These are phyloP conservation scores for Picochlorum sp. DNA, from an alignment of 139 green algal species.

Conservation along the genomic window DNA sequence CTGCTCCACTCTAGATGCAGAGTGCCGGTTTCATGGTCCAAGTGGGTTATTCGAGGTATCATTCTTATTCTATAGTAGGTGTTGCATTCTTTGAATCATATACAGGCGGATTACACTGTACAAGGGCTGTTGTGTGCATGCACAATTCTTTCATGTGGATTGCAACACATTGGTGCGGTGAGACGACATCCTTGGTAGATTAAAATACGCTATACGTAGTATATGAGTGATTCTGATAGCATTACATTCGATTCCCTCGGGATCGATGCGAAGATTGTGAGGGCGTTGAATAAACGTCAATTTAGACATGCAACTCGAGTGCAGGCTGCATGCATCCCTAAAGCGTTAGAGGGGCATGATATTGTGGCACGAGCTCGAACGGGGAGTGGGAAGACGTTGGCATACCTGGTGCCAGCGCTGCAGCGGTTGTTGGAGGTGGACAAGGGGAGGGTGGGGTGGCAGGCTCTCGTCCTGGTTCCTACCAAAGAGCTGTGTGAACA, in stretches of 20 bases:
- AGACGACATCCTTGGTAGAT: too few relatives aligned
- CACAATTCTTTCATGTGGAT: too few relatives aligned
- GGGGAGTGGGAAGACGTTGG: slow-evolving; percentile 82
- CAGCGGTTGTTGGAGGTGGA: slow-evolving; percentile 48
- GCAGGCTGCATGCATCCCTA: slow-evolving; percentile 57
- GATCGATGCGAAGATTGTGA: slow-evolving; percentile 69
- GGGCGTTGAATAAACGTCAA: slow-evolving; percentile 54
- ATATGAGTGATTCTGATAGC: not conserved
- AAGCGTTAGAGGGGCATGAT: slow-evolving; percentile 71
- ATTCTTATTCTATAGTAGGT: too few relatives aligned
- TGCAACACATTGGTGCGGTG: too few relatives aligned
- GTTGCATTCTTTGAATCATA: too few relatives aligned
- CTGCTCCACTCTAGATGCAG: too few relatives aligned
- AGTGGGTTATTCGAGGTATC: too few relatives aligned
- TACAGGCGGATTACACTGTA: too few relatives aligned
- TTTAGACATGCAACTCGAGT: slow-evolving; percentile 56
- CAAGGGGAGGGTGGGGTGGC: slow-evolving; percentile 45
- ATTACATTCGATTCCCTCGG: slow-evolving; percentile 44
- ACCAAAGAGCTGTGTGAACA: slow-evolving; percentile 92
- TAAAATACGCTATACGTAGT: too few relatives aligned
- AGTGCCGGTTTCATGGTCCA: too few relatives aligned
- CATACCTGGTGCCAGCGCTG: slow-evolving; percentile 76
- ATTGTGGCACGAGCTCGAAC: slow-evolving; percentile 69
- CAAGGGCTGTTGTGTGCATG: too few relatives aligned
- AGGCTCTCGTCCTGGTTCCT: slow-evolving; percentile 77